Conservation (phyloP, 192 early-diverging fungal species). For the Coemansia sp. region DNA sequence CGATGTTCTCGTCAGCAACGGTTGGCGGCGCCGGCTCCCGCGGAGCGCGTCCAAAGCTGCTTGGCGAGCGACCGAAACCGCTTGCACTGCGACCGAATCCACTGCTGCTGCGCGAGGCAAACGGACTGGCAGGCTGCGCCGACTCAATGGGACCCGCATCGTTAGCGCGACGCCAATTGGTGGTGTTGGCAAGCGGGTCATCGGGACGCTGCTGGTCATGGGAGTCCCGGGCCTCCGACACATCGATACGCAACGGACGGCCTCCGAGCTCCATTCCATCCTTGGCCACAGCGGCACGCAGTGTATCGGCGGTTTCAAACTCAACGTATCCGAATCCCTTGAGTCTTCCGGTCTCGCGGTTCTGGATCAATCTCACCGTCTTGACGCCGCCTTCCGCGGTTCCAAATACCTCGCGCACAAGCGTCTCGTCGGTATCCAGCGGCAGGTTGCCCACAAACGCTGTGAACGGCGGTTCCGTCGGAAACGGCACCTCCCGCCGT, state of each 20-base stretch:
- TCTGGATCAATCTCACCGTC: conserved; percentile 78
- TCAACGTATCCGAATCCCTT: conserved; percentile 97
- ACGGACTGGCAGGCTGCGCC: conserved; percentile 13
- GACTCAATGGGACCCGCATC: background rate
- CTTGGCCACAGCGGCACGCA: conserved; percentile 73
- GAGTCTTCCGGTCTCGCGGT: conserved; percentile 73
- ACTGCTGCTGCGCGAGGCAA: conserved; percentile 39
- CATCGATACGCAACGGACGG: conserved; percentile 77
- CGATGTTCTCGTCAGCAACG: conserved; percentile 23
- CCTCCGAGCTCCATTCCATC: conserved; percentile 59
- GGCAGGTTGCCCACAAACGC: conserved; percentile 90
- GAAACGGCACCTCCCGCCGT: conserved; percentile 58
- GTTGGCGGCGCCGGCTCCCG: conserved; percentile 35
- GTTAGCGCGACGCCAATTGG: conserved; percentile 38
- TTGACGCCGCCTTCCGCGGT: conserved; percentile 69
- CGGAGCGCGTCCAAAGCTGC: conserved; percentile 10
- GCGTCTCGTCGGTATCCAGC: conserved; percentile 76
- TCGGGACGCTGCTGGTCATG: conserved; percentile 3
- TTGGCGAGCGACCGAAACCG: conserved; percentile 4
- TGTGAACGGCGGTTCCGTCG: conserved; percentile 85
- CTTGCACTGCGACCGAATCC: conserved; percentile 23
- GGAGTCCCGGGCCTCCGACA: conserved; percentile 74
- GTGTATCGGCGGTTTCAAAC: conserved; percentile 82
- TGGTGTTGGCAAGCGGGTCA: conserved; percentile 17
- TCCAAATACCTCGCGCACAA: conserved; percentile 73